Base-by-base conservation (phyloP, 148 eudicot species). In the Camellia lanceoleosa region DNA sequence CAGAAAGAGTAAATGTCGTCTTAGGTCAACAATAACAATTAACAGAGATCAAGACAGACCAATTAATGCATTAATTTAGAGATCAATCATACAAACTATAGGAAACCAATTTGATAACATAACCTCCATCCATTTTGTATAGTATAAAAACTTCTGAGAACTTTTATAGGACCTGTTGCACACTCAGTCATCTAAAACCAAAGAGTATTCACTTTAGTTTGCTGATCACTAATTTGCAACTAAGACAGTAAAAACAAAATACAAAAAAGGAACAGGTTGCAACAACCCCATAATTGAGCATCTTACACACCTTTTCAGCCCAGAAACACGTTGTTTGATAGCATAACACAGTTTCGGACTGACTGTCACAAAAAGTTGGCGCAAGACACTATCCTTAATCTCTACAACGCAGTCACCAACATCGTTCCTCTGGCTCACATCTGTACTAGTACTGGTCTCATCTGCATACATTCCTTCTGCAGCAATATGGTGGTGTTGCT, bases 281-380 rank as follows among this genome's bases (percentile, higher is more conserved):
- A 16, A 42, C 56, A 1, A 61, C 10, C 58, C 62, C 2, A 66
- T 52, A 51, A 14, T 16, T 18, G 10, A 16, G 7, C 2, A 12
- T 55, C 10, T 47, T 68, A 79, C 30, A 49, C 76, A 93, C 97
- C 97, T 89, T 85, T 83, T 88, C n/a, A 93, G 86, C 73, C 77
- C 83, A 5, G 93, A 79, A 47, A 93, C 90, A 74, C 91, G 93
- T 58, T 90, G 87, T 75, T 93, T 93, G 71, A 93, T 84, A 58
- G 97, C 93, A 81, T 84, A 82, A 79, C 95, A 91, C 30, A 93
- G 85, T 76, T 86, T 93, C 54, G 95, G 93, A 75, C 97, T 91
- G 46, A 93, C 97, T 9, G 97, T 93, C 76, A 93, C 97, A 82
- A 93, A 93, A 55, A 93, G 87, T 76, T 93, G 95, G 16, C 87